Evolutionary conservation across 2,329 filamentous ascomycete species (phyloP), one percentile per base, ranked within the genome.

Genomic region (Microcyclosporella mali): DNA sequence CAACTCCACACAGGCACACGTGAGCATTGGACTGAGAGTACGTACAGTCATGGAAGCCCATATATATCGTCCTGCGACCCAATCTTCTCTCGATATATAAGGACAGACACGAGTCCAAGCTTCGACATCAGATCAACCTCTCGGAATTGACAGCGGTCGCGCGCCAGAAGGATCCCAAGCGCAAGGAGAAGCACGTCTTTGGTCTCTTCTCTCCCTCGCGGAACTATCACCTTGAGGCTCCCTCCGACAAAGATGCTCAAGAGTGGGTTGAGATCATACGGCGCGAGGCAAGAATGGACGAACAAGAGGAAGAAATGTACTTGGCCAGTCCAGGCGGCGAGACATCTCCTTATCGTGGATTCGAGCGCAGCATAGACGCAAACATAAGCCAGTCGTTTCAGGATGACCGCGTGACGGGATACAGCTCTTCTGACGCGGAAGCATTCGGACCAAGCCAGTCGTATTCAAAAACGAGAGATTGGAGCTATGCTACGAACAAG

Each of bases 81-180:
- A 94, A 92, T 56, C 78, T 86, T 15, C 77, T 98, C 27, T 95
- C 86, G 39, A 82, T 95, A 49, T 98, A 98, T 75, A 94, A 90
- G 66, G 85, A 90, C 61, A 80, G 86, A 56, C 85, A 89, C 56
- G 89, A 95, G 68, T 85, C 84, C 56, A 89, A 89, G 64, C 77
- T 98, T 33, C 84, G 87, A 40, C 84, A 94, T 59, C 89, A 94
- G 61, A 81, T 98, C 58, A 82, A 82, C 59, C 77, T 97, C 30
- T 84, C 86, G 33, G 92, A 98, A 47, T 78, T 97, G 46, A 95
- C 89, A 2, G 89, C 92, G 6, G 87, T 95, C 33, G 86, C 89
- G 1, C 79, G 86, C 46, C 81, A 97, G 51, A 89, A 86, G 58
- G 88, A 94, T 56, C 84, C 87, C 7, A 95, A 94, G 66, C 82